Evolutionary conservation across 768 basidiomycete species (phyloP).

Genomic region (Leccinum truebloodii): DNA sequence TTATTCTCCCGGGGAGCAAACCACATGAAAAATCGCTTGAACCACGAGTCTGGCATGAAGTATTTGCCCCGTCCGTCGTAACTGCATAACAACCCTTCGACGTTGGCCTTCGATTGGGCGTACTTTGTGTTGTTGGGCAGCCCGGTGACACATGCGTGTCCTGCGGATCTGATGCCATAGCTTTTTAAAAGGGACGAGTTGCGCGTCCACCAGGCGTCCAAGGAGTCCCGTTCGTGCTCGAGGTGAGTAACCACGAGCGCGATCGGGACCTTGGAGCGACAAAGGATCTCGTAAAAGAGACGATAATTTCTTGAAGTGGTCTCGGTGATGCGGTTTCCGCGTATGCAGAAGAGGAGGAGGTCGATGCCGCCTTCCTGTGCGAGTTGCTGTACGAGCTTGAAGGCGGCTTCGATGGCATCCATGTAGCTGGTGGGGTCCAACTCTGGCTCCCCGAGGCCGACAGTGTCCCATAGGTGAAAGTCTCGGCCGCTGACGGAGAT

Average conservation of each 20-base stretch:
- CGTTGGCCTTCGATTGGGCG: not conserved
- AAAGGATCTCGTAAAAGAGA: no score
- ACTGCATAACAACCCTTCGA: not conserved
- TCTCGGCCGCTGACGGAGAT: constrained; percentile 15
- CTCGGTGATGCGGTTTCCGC: no score
- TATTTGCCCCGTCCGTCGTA: not conserved
- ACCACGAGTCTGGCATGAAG: not conserved
- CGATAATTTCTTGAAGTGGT: no score
- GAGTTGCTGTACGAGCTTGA: constrained; percentile 36
- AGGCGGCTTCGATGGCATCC: constrained; percentile 27
- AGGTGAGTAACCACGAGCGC: constrained; percentile 24
- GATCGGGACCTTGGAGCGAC: no score
- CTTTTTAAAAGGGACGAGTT: constrained; percentile 22
- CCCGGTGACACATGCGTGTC: constrained; percentile 36
- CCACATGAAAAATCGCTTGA: not conserved
- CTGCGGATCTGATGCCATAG: constrained; percentile 23
- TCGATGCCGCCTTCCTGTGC: constrained; percentile 33
- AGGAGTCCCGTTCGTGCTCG: constrained; percentile 31
- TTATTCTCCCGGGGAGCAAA: not conserved
- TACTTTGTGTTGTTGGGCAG: constrained; percentile 23
- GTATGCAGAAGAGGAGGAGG: constrained; percentile 29
- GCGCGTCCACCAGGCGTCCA: constrained; percentile 37
- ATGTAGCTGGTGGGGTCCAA: constrained; percentile 20
- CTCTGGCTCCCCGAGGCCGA: constrained; percentile 31
- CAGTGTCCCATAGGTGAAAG: constrained; percentile 34